Percentiles rank a stretch among this genome's conserved stretches.
These are phyloP conservation scores for Gynochthodes officinalis DNA, from an alignment of 257 asterid species.

Conservation along the genomic window DNA sequence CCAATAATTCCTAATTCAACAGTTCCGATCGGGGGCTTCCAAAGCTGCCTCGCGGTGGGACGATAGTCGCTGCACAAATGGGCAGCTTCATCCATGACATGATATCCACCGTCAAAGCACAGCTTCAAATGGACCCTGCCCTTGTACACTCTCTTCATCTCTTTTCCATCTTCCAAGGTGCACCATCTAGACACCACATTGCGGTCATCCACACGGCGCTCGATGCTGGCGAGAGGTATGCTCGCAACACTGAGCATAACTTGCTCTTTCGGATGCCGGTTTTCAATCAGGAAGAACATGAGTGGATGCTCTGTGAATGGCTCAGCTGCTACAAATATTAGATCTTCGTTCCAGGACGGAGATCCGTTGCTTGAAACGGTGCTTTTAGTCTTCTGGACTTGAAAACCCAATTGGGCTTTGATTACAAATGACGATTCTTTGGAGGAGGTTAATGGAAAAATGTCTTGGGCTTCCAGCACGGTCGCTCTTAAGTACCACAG, in stretches of 20 bases:
- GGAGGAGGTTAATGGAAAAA: conserved; percentile 33
- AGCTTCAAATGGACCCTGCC: conserved; percentile 72
- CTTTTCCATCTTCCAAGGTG: conserved; percentile 64
- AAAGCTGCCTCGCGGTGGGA: conserved; percentile 81
- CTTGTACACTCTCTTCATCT: conserved; percentile 46
- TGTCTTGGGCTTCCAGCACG: conserved; percentile 71
- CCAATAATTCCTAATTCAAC: conserved; percentile 76
- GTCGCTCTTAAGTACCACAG: conserved; percentile 78
- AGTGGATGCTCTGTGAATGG: conserved; percentile 63
- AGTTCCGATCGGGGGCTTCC: conserved; percentile 70
- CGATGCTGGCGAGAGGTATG: conserved; percentile 55
- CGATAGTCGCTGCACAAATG: conserved; percentile 82
- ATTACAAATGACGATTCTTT: conserved; percentile 48
- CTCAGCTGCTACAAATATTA: conserved; percentile 74
- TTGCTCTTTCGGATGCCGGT: conserved; percentile 47
- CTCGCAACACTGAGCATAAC: conserved; percentile 50
- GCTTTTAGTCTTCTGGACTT: conserved; percentile 59
- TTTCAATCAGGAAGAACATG: conserved; percentile 43
- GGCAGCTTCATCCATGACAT: conserved; percentile 84
- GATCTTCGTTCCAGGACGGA: conserved; percentile 78
- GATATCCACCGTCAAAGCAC: conserved; percentile 91
- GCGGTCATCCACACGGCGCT: conserved; percentile 79
- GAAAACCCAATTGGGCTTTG: conserved; percentile 67
- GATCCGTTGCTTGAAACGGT: conserved; percentile 42
- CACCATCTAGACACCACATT: conserved; percentile 76